Evolutionary conservation across 2,329 filamentous ascomycete species (phyloP), one percentile per base, ranked within the genome.

Genomic region (Neonectria magnoliae): DNA sequence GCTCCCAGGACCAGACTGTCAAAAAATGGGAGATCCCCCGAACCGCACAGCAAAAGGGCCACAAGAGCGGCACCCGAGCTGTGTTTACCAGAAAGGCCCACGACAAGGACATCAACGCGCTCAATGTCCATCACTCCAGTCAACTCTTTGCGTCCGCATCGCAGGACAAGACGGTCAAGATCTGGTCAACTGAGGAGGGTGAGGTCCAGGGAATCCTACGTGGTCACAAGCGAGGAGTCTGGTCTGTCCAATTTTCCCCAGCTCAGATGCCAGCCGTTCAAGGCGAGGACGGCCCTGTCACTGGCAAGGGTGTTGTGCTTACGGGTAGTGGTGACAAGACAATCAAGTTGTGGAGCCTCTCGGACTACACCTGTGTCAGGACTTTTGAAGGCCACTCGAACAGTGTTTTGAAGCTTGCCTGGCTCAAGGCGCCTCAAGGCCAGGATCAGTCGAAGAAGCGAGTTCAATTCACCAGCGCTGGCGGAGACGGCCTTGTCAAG

Each of bases 321-420:
- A 98, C 96, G 0, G 96, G 94, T 38, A 97, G 93, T 71, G 96
- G 95, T 75, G 96, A 99, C 79, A 98, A 98, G 81, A 98, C 93
- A 0, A 88, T 98, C 74, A 97, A 97, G 78, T 86, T 99, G 10
- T 99, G 97, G 97, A 98, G 88, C 76, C 83, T 99, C 66, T 87
- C 91, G 2, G 94, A 97, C 79, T 99, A 98, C 80, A 93, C 90
- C 69, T 99, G 96, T 79, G 83, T 99, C 50, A 86, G 95, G 62
- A 98, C 96, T 0, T 96, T 98, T 60, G 97, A 99, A 79, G 96
- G 96, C 0, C 96, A 99, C 79, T 95, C 94, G 5, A 97, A 98
- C 81, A 97, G 93, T 73, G 92, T 99, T 3, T 84, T 99, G 33
- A 98, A 98, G 80, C 92, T 97, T 2, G 87, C 92, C 4, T 99